phyloP scores from a whole-genome alignment of 768 basidiomycete genomes.

The Suillus ampliporus region DNA sequence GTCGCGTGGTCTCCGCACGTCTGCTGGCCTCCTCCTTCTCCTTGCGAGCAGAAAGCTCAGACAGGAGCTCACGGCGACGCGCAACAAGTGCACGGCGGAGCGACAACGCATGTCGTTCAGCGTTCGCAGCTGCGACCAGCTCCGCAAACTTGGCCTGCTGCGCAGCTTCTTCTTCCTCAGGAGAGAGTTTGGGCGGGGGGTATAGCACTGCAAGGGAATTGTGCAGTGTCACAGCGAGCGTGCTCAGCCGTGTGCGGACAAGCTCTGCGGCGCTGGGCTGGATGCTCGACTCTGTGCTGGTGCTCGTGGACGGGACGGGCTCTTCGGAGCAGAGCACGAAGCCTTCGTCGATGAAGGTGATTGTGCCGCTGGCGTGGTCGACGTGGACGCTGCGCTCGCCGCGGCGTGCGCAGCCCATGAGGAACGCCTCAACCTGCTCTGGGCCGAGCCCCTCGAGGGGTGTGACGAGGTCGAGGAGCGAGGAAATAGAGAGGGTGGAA shows the following conservation, averaged over 20 bases:
- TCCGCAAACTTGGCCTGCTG: conserved; percentile 61
- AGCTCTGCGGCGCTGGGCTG: conserved; percentile 77
- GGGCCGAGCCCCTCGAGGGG: conserved; percentile 69
- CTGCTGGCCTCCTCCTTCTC: conserved; percentile 88
- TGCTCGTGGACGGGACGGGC: conserved; percentile 24
- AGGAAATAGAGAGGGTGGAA: conserved; percentile 79
- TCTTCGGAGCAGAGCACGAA: conserved; percentile 53
- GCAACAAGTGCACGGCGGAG: conserved; percentile 82
- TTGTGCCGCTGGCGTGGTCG: conserved; percentile 85
- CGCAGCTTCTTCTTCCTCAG: conserved; percentile 51
- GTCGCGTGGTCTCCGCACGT: conserved; percentile 68
- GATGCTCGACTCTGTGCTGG: conserved; percentile 51
- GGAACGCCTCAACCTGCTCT: conserved; percentile 86
- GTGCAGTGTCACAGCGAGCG: conserved; percentile 76
- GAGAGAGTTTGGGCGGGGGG: conserved; percentile 43
- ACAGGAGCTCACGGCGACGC: conserved; percentile 82
- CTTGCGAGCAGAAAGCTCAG: conserved; percentile 82
- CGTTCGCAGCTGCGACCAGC: conserved; percentile 67
- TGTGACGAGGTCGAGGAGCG: conserved; percentile 77
- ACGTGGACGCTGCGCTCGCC: conserved; percentile 87
- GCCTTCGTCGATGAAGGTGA: conserved; percentile 83
- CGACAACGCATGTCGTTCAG: conserved; percentile 78
- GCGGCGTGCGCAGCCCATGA: conserved; percentile 89
- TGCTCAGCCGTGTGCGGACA: conserved; percentile 78
- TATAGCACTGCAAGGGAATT: conserved; percentile 66